These are phyloP conservation scores for Boletus semigastroideus DNA, from an alignment of 1,284 basidiomycete species.

Conservation along the genomic window DNA sequence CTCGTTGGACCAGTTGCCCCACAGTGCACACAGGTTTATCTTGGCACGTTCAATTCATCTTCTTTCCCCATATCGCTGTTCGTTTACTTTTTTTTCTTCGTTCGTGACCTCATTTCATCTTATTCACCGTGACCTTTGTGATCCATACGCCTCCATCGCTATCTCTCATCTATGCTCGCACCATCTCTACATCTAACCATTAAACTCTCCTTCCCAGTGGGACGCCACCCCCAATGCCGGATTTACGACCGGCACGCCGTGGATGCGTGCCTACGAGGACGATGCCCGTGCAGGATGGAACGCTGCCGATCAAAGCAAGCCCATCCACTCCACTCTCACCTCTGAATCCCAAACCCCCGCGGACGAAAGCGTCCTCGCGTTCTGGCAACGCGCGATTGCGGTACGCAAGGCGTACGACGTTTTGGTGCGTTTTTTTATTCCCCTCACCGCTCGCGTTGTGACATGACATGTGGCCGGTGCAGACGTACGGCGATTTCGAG, in stretches of 20 bases:
- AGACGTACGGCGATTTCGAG: slow-evolving; percentile 51
- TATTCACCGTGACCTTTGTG: too few relatives aligned
- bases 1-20: too few relatives aligned
- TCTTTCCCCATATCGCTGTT: too few relatives aligned
- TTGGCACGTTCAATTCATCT: too few relatives aligned
- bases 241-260: slow-evolving; percentile 64
- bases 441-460: too few relatives aligned
- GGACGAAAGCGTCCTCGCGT: slow-evolving; percentile 50
- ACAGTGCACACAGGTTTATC: too few relatives aligned
- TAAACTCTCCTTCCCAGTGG: slow-evolving; percentile 36
- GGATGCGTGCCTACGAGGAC: slow-evolving; percentile 79
- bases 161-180: neutral
- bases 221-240: slow-evolving; percentile 54
- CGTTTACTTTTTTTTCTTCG: neutral
- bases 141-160: too few relatives aligned
- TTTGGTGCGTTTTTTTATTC: slow-evolving; percentile 40
- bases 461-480: too few relatives aligned
- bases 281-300: slow-evolving; percentile 56
- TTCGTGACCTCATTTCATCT: neutral
- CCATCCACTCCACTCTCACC: slow-evolving; percentile 7
- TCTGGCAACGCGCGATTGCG: slow-evolving; percentile 57
- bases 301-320: slow-evolving; percentile 34
- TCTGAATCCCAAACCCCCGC: neutral
- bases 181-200: neutral
- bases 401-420: slow-evolving; percentile 54